Percentiles rank a stretch among this genome's conserved stretches.
These are phyloP conservation scores for Venturia carpophila DNA, from an alignment of 2,329 filamentous ascomycete genomes.

Conservation along the genomic window DNA sequence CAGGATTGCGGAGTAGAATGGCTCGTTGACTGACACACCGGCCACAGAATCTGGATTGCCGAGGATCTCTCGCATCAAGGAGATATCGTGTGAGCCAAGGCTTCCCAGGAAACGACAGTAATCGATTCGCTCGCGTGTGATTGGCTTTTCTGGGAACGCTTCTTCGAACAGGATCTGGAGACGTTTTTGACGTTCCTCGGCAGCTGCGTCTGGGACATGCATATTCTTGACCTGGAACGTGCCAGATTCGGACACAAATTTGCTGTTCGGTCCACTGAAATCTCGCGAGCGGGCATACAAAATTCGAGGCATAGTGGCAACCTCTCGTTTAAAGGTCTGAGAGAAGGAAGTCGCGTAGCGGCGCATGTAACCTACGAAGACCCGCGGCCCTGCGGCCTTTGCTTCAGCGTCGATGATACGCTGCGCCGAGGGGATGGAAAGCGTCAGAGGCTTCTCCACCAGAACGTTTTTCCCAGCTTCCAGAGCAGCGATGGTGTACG, in stretches of 20 bases:
- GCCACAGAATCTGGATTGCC: constrained; percentile 38
- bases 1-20: constrained; percentile 40
- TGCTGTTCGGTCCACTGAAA: constrained; percentile 47
- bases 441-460: constrained; percentile 51
- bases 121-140: constrained; percentile 19
- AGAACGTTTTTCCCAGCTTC: constrained; percentile 49
- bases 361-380: constrained; percentile 55
- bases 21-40: constrained; percentile 36
- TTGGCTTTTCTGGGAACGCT: no score
- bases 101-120: constrained; percentile 39
- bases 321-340: constrained; percentile 44
- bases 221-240: constrained; percentile 33
- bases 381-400: constrained; percentile 33
- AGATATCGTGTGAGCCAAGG: constrained; percentile 49
- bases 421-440: constrained; percentile 41
- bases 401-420: constrained; percentile 45
- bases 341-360: constrained; percentile 52
- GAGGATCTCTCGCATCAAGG: constrained; percentile 46
- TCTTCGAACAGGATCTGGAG: no score
- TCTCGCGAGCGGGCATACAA: constrained; percentile 48
- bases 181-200: no score
- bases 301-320: constrained; percentile 45
- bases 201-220: no score
- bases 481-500: constrained; percentile 45
- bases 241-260: constrained; percentile 43